Conservation (phyloP, 2,329 filamentous ascomycete species). For the Aspergillus tanneri region DNA sequence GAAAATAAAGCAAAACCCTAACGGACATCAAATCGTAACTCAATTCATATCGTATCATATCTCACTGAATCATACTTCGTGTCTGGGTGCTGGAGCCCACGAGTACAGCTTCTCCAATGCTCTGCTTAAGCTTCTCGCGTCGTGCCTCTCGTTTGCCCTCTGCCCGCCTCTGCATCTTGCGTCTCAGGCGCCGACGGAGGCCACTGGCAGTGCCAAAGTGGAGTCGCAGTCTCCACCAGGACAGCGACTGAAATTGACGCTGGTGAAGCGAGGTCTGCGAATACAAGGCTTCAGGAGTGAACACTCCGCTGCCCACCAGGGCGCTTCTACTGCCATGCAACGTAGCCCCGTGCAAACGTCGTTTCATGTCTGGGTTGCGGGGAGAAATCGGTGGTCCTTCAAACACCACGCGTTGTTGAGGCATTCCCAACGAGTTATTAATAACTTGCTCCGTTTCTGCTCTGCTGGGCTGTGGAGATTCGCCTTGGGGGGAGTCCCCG, state of each 20-base stretch:
- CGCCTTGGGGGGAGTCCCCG: constrained; percentile 28
- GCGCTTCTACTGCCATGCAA: constrained; percentile 32
- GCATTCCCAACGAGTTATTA: constrained; percentile 58
- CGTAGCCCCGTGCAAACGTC: constrained; percentile 24
- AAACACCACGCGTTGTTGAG: constrained; percentile 48
- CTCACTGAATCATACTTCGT: constrained; percentile 8
- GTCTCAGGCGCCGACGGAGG: constrained; percentile 49
- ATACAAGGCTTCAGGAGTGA: constrained; percentile 28
- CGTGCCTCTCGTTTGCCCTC: constrained; percentile 52
- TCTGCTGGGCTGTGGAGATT: background rate
- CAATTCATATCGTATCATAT: constrained; percentile 13
- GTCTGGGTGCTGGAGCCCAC: constrained; percentile 22
- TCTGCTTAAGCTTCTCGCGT: constrained; percentile 54
- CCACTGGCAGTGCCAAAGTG: constrained; percentile 53
- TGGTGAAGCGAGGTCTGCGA: constrained; percentile 34
- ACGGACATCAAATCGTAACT: background rate
- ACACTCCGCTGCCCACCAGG: constrained; percentile 30
- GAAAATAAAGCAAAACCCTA: background rate
- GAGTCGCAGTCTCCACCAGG: constrained; percentile 48
- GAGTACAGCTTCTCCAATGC: constrained; percentile 42
- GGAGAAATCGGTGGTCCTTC: constrained; percentile 40
- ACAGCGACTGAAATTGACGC: constrained; percentile 32
- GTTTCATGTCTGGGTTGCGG: constrained; percentile 33
- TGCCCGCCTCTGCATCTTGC: constrained; percentile 43
- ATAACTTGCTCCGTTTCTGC: constrained; percentile 44